Evolutionary conservation across 192 early-diverging fungal species (phyloP), one percentile per base, ranked within the genome.

Genomic region (Umbelopsis sp.): DNA sequence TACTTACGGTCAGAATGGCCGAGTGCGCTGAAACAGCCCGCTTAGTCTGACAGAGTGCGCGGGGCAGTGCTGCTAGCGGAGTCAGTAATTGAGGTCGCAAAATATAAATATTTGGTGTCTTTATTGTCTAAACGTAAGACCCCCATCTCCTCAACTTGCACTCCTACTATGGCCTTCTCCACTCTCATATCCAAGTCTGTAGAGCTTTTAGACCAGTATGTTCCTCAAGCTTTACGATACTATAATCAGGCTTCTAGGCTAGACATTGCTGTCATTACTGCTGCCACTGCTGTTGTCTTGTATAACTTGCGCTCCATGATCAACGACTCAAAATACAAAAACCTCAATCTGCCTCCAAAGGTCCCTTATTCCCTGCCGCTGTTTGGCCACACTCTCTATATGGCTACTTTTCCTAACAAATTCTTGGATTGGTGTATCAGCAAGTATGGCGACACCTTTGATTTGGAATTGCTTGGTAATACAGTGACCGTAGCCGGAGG

Each of bases 391-490:
- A 61, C 70, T 2, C 61, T 76, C 13, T 67, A 76, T 15, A 23
- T 76, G 46, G 20, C 53, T 3, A 37, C 37, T 22, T 25, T 33
- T 35, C 33, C 49, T 20, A 66, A 71, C 3, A 21, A 48, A 41
- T 76, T 76, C 22, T 30, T 76, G 15, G 69, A 76, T 45, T 71
- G 70, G 70, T 76, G 74, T 21, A 51, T 27, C 47, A 20, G 25
- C 37, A 76, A 58, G 15, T 76, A 71, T 35, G 74, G 74, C 37
- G 74, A 76, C 13, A 46, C 58, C 7, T 76, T 70, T 46, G 70
- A 55, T 18, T 3, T 76, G 11, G 49, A 61, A 27, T 48, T 71
- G 11, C 48, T 71, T 33, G 74, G 74, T 20, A 61, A 76, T 20
- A 68, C 47, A 0, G 35, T 70, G 21, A 71, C 66, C 9, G 64